Conservation (phyloP, 108 stramenopile genomes). For the Nannochloropsis granulata region DNA sequence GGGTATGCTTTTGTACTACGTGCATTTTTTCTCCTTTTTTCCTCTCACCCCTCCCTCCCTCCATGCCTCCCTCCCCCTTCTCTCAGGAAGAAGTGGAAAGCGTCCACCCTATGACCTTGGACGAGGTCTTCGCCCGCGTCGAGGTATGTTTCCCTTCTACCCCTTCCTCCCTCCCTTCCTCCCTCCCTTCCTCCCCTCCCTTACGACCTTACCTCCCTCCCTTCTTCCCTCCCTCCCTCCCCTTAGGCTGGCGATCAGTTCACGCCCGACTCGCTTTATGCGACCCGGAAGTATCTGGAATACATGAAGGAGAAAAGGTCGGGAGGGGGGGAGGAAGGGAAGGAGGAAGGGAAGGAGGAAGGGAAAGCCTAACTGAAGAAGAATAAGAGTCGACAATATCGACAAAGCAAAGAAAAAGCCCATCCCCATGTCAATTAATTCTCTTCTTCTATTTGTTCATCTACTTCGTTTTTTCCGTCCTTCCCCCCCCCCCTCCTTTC, state of each 20-base stretch:
- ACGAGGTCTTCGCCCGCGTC: neutral
- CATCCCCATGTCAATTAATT: no score
- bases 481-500: no score
- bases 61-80: neutral
- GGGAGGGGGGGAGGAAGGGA: neutral
- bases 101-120: conserved; percentile 4
- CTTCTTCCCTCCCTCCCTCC: neutral
- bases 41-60: neutral
- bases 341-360: neutral
- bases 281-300: conserved; percentile 4
- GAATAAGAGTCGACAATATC: no score
- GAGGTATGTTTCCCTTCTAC: neutral
- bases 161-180: neutral
- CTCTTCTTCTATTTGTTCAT: no score
- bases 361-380: no score
- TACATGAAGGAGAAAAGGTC: neutral
- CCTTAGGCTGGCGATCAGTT: conserved; percentile 2
- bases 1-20: neutral
- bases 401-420: no score
- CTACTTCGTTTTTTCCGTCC: no score
- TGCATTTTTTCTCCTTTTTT: neutral
- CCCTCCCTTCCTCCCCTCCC: neutral
- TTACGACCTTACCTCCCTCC: neutral
- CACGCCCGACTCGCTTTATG: conserved; percentile 12
- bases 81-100: conserved; percentile 6